These are phyloP conservation scores for Citrus inodora DNA, from an alignment of 345 rosid species.

Conservation along the genomic window DNA sequence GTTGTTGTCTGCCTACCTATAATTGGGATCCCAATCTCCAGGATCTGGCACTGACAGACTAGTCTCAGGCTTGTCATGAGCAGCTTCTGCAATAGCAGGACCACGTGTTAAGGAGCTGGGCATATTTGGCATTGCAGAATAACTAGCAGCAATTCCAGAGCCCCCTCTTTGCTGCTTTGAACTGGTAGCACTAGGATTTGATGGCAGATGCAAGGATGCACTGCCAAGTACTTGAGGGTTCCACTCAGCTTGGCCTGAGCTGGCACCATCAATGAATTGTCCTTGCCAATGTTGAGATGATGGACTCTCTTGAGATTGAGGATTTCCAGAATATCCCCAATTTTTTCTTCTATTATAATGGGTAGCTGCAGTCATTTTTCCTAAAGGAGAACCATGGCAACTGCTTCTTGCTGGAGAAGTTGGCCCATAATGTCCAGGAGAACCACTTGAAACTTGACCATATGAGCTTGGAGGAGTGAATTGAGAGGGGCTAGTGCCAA, in stretches of 20 bases:
- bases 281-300: constrained; percentile 64
- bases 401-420: constrained; percentile 89
- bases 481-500: constrained; percentile 96
- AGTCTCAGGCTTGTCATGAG: constrained; percentile 51
- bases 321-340: constrained; percentile 73
- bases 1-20: constrained; percentile 54
- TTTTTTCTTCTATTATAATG: constrained; percentile 81
- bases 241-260: constrained; percentile 52
- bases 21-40: constrained; percentile 99
- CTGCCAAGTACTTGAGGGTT: constrained; percentile 45
- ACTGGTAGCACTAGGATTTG: constrained; percentile 44
- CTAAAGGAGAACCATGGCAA: constrained; percentile 90
- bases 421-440: constrained; percentile 97
- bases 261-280: constrained; percentile 46
- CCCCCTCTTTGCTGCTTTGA: constrained; percentile 63
- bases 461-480: constrained; percentile 87
- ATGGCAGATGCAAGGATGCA: constrained; percentile 47
- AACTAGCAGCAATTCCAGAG: constrained; percentile 45
- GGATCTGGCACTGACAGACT: constrained; percentile 75
- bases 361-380: constrained; percentile 72
- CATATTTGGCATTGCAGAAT: constrained; percentile 41
- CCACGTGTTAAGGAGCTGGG: constrained; percentile 42
- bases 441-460: constrained; percentile 60
- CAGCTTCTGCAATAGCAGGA: constrained; percentile 33
- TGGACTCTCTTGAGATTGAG: constrained; percentile 65